Base-by-base conservation (phyloP, 2,329 filamentous ascomycete species). In the Phaeophleospora eucalypticola region DNA sequence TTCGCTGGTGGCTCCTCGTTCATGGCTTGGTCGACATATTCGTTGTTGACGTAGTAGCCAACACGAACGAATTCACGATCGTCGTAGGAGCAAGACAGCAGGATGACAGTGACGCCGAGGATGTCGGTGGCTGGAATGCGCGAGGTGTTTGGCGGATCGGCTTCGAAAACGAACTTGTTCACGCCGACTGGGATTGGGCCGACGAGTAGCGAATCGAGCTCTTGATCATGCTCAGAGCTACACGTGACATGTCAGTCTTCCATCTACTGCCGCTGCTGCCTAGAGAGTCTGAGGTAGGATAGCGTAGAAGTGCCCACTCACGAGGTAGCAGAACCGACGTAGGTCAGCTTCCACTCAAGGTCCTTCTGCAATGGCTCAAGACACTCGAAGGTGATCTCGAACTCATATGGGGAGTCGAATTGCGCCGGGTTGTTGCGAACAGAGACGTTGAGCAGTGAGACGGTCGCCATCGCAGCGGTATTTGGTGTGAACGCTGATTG, bases 41-140 rank as follows among this genome's bases (percentile, higher is more conserved):
- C 94, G 64, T 98, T 98, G 78, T 97, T 98, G 63, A 98, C 93
- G 61, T 98, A 98, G 80, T 98, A 98, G 53, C 93, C 93, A 35
- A 98, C 91, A 57, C 93, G 89, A 33, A 98, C 89, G 63, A 98
- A 98, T 70, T 98, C 93, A 64, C 93, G 83, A 44, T 87, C 86
- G 63, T 98, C 93, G 72, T 98, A 98, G 68, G 89, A 87, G 72
- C 93, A 97, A 48, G 89, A 95, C 57, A 98, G 80, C 46, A 98
- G 84, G 61, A 98, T 89, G 62, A 98, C 93, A 3, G 93, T 98
- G 41, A 98, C 94, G 51, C 93, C 93, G 37, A 98, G 81, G 61
- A 98, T 90, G 72, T 98, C 94, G 59, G 88, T 89, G 59, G 90
- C 86, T 46, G 93, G 93, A 63, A 98, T 97, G 68, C 87, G 86